A percentile compares a stretch with the other conserved stretches of the same genome.
phyloP scores from a whole-genome alignment of 2,329 filamentous ascomycete species.

The Penicillium glabrum region DNA sequence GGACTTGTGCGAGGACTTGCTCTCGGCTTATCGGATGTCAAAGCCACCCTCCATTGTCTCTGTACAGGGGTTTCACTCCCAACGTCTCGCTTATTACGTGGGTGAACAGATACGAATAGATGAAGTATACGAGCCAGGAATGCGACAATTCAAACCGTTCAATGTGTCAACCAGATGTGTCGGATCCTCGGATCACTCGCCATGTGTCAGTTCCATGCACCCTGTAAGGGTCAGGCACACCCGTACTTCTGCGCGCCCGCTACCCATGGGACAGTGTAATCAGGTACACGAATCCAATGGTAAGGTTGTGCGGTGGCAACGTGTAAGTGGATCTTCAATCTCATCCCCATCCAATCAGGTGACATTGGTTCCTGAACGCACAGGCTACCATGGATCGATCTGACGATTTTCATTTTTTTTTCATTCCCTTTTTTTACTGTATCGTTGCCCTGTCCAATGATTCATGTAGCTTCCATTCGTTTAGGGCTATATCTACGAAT shows the following conservation, averaged over 20 bases:
- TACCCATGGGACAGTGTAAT: neutral
- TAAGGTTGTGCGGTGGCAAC: neutral
- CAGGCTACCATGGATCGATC: neutral
- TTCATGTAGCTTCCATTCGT: neutral
- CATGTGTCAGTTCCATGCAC: neutral
- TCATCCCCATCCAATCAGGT: neutral
- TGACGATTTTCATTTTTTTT: neutral
- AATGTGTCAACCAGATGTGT: neutral
- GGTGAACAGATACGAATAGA: neutral
- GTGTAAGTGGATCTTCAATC: neutral
- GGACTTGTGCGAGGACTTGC: neutral
- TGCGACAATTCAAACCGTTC: neutral
- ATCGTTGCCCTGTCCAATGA: neutral
- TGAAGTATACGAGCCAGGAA: neutral
- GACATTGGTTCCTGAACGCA: neutral
- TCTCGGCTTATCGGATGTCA: conserved; percentile 2
- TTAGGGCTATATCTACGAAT: neutral
- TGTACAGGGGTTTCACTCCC: neutral
- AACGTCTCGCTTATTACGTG: neutral
- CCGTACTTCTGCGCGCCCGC: neutral
- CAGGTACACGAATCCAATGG: neutral
- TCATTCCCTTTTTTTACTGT: neutral
- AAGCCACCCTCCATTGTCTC: neutral
- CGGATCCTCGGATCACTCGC: neutral
- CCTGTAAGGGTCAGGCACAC: neutral